Percentiles rank a stretch among this genome's conserved stretches.
phyloP scores from a whole-genome alignment of 768 basidiomycete species.

The Agrocybe praecox region DNA sequence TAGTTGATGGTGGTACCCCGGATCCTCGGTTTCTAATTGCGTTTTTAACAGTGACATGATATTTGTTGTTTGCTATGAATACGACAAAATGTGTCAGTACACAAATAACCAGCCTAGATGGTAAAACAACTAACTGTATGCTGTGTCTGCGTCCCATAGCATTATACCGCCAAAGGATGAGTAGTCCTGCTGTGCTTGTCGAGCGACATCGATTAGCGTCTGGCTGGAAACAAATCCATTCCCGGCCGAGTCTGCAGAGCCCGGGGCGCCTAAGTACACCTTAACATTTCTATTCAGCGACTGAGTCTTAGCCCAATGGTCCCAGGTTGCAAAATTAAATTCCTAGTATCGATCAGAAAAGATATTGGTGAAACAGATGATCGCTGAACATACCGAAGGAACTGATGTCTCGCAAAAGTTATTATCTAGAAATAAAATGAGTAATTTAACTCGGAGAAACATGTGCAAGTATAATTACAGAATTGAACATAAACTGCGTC shows the following conservation, averaged over 20 bases:
- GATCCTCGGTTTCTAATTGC: constrained; percentile 56
- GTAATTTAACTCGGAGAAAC: constrained; percentile 2
- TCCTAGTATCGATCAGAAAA: constrained; percentile 27
- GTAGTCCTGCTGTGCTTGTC: constrained; percentile 48
- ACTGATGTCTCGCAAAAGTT: constrained; percentile 55
- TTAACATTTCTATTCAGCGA: constrained; percentile 63
- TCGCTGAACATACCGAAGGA: constrained; percentile 33
- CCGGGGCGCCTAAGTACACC: constrained; percentile 63
- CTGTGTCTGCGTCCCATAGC: constrained; percentile 46
- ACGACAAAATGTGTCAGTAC: background rate
- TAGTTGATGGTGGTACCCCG: constrained; percentile 3
- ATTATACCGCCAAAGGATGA: constrained; percentile 63
- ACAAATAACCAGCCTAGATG: background rate
- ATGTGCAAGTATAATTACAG: constrained; percentile 34
- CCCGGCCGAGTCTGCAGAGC: constrained; percentile 49
- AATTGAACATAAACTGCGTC: constrained; percentile 78
- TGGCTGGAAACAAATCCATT: constrained; percentile 51
- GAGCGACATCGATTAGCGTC: constrained; percentile 44
- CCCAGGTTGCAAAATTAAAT: constrained; percentile 58
- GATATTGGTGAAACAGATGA: constrained; percentile 10
- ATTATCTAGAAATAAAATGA: constrained; percentile 37
- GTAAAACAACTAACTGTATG: constrained; percentile 36
- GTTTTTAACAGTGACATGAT: constrained; percentile 61
- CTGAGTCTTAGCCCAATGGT: constrained; percentile 60
- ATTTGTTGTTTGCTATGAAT: constrained; percentile 54